Evolutionary conservation across 768 basidiomycete species (phyloP), one percentile per base, ranked within the genome.

Genomic region (Amanita pseudoporphyria): DNA sequence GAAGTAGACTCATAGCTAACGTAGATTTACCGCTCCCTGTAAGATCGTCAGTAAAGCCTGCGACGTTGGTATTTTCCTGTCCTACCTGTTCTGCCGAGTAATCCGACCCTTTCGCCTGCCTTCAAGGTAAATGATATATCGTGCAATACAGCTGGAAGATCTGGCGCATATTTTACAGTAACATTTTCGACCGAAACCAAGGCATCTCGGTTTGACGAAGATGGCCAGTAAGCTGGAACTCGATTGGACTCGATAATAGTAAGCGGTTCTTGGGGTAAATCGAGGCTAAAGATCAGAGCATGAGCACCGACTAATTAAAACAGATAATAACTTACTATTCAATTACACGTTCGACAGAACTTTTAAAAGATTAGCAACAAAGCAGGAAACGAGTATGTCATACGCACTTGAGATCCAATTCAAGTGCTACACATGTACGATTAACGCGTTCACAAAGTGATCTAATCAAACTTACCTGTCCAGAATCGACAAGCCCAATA

Each of bases 191-290:
- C 86, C 1, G 66, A 64, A 26, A 96, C 58, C 21, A 94, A 68
- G 3, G 71, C 60, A 24, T 80, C 70, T 6, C 75, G 68, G 43
- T 72, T 75, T 14, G 81, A 71, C 51, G 74, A 80, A 0, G 90
- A 90, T 0, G 93, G 93, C 93, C 93, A 96, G 59, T 93, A 93
- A 0, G 92, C 93, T 1, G 93, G 93, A 1, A 82, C 84, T 6
- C 87, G 78, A 49, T 75, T 77, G 0, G 75, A 74, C 55, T 90
- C 83, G 43, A 92, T 83, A 51, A 84, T 59, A 0, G 82, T 72
- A 2, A 88, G 81, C 0, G 93, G 85, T 60, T 95, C 91, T 62
- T 91, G 88, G 0, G 90, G 90, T 5, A 96, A 73, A 45, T 88
- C 78, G 21, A 95, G 66, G 55, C 71, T 73, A 35, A 6, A 36